A percentile compares a stretch with the other conserved stretches of the same genome.
Conservation (phyloP, 73 alveolate species). For the Paramecium biaurelia region DNA sequence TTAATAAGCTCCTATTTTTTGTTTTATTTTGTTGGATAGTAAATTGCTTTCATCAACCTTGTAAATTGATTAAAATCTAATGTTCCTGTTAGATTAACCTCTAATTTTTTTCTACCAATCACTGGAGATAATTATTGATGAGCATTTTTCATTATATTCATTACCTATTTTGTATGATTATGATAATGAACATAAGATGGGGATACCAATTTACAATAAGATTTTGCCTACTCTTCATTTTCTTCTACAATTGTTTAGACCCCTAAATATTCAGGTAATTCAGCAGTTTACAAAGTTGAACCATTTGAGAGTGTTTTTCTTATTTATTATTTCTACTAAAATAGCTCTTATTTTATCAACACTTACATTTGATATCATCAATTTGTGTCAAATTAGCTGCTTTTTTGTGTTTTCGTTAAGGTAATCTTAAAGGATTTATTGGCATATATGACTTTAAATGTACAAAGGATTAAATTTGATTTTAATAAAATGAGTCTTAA, state of each 20-base stretch:
- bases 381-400: background rate
- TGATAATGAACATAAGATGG: background rate
- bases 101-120: background rate
- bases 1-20: background rate
- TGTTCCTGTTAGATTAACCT: background rate
- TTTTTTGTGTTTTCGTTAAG: conserved; percentile 4
- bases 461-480: background rate
- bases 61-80: background rate
- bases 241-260: background rate
- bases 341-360: background rate
- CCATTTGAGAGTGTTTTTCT: background rate
- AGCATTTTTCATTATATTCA: background rate
- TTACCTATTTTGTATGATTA: background rate
- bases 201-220: background rate
- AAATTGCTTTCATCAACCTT: background rate
- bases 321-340: background rate
- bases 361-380: background rate
- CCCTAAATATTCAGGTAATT: background rate
- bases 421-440: background rate
- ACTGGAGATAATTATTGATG: background rate
- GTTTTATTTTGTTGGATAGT: background rate
- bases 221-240: background rate
- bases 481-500: background rate
- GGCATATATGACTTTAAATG: background rate
- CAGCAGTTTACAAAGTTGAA: background rate